phyloP scores from a whole-genome alignment of 441 rosid genomes.

The Rhodomyrtus psidioides region DNA sequence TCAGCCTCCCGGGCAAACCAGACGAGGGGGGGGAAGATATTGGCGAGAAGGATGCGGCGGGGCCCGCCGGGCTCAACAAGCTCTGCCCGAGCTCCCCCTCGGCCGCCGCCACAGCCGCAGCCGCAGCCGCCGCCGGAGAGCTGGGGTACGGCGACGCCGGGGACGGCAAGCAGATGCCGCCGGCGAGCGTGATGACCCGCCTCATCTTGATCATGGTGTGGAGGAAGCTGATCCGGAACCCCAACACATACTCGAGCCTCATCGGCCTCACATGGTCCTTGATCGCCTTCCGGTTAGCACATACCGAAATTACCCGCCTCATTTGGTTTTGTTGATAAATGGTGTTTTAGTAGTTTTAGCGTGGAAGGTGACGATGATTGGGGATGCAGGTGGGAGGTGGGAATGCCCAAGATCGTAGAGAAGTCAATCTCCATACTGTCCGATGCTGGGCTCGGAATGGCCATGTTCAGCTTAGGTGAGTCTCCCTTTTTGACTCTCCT shows the following conservation, averaged over 20 bases:
- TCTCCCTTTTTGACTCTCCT: neutral
- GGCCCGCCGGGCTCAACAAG: neutral
- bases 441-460: conserved; percentile 78
- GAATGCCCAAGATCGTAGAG: conserved; percentile 51
- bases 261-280: conserved; percentile 61
- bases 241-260: conserved; percentile 69
- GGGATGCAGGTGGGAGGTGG: conserved; percentile 63
- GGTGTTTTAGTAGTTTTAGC: neutral
- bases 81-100: neutral
- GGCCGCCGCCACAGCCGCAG: conserved; percentile 32
- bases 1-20: neutral
- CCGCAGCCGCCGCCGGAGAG: conserved; percentile 23
- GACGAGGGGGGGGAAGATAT: neutral
- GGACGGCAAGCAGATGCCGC: conserved; percentile 41
- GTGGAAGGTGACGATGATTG: neutral
- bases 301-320: neutral
- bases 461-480: conserved; percentile 76
- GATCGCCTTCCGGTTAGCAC: conserved; percentile 44
- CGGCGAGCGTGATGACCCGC: conserved; percentile 65
- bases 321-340: neutral
- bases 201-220: conserved; percentile 70
- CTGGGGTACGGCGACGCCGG: conserved; percentile 21
- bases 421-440: conserved; percentile 59
- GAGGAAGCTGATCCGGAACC: conserved; percentile 67
- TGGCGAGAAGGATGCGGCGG: conserved; percentile 13